phyloP scores from a whole-genome alignment of 371 early-diverging fungal species.

The Blastocladiella emersonii region DNA sequence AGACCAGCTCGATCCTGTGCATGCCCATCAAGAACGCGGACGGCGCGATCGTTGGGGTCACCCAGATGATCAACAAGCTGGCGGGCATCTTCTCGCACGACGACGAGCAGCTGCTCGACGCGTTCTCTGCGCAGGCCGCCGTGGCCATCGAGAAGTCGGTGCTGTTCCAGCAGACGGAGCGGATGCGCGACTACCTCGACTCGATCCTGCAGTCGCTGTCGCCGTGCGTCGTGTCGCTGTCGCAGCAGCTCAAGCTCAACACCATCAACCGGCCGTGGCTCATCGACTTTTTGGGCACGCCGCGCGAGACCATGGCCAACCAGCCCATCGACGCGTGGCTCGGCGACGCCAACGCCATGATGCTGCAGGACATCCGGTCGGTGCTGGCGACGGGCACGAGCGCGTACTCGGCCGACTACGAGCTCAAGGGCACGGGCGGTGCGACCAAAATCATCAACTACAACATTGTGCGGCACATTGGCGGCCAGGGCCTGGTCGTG shows the following conservation, averaged over 20 bases:
- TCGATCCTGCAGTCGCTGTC: constrained; percentile 27
- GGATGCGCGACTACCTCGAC: constrained; percentile 18
- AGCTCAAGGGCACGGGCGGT: constrained; percentile 11
- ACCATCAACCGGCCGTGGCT: constrained; percentile 18
- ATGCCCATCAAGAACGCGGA: constrained; percentile 27
- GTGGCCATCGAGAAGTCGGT: constrained; percentile 29
- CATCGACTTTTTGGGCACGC: constrained; percentile 11
- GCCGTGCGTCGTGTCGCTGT: constrained; percentile 25
- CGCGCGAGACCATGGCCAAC: constrained; percentile 9
- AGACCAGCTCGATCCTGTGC: constrained; percentile 34
- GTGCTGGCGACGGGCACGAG: constrained; percentile 8
- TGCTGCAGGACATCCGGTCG: constrained; percentile 15
- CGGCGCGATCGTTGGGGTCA: constrained; percentile 24
- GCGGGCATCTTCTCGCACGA: constrained; percentile 18
- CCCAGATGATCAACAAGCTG: constrained; percentile 36
- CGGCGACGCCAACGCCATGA: constrained; percentile 5
- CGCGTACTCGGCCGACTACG: constrained; percentile 15
- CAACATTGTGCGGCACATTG: constrained; percentile 19
- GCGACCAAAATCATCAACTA: constrained; percentile 14
- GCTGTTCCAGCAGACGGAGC: constrained; percentile 13
- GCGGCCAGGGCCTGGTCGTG: constrained; percentile 14
- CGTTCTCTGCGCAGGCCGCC: constrained; percentile 25
- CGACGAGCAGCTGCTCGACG: constrained; percentile 22
- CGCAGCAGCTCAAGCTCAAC: constrained; percentile 12
- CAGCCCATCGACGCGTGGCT: constrained; percentile 13